Percentiles rank a stretch among this genome's conserved stretches.
Conservation (phyloP, 2,329 filamentous ascomycete genomes). For the Apiospora saccharicola region DNA sequence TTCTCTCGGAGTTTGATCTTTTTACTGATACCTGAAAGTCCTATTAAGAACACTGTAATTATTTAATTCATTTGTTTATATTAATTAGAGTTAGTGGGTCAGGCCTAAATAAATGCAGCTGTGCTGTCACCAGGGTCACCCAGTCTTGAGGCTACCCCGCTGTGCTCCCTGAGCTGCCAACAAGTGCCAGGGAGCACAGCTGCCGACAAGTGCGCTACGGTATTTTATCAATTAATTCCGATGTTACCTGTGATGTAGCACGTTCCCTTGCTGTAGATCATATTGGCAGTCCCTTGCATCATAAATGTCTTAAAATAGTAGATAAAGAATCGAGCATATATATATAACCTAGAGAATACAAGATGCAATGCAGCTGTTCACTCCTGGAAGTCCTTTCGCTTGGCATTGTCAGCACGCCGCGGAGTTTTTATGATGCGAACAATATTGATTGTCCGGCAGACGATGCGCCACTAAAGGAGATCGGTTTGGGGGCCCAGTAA, state of each 20-base stretch:
- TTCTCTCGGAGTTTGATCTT: no score
- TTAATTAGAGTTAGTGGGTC: no score
- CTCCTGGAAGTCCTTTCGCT: background rate
- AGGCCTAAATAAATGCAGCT: background rate
- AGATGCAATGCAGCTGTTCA: background rate
- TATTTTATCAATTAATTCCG: background rate
- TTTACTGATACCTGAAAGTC: no score
- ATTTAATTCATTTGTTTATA: no score
- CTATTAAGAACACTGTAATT: no score
- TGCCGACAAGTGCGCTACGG: background rate
- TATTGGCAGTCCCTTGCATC: background rate
- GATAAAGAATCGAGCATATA: background rate
- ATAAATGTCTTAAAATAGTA: background rate
- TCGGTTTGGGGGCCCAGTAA: background rate
- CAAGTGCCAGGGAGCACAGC: background rate
- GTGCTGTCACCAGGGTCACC: background rate
- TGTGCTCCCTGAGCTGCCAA: background rate
- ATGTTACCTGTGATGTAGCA: background rate
- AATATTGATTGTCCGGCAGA: background rate
- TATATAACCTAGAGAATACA: background rate
- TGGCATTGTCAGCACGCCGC: background rate
- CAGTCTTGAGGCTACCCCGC: background rate
- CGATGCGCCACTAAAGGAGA: background rate
- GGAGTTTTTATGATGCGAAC: background rate
- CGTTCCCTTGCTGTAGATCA: background rate